Conservation (phyloP, 2,329 filamentous ascomycete genomes). For the Talaromyces verruculosus region DNA sequence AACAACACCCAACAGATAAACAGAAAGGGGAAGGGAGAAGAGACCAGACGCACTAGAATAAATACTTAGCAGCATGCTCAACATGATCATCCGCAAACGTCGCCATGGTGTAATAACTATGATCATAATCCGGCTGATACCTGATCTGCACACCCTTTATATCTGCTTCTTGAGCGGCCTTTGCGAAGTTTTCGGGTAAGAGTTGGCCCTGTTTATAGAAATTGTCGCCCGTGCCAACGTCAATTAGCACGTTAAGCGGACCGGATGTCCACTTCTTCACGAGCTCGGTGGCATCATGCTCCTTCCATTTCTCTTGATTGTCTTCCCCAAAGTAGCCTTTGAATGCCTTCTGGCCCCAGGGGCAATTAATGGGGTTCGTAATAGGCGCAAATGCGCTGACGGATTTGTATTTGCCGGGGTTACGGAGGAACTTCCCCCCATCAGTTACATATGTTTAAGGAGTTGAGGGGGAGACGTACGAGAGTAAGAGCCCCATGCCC, state of each 20-base stretch:
- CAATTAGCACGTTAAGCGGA: slow-evolving; percentile 75
- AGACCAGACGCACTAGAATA: slow-evolving; percentile 54
- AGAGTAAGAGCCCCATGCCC: slow-evolving; percentile 92
- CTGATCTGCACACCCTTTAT: slow-evolving; percentile 69
- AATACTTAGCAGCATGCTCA: slow-evolving; percentile 83
- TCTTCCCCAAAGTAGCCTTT: slow-evolving; percentile 81
- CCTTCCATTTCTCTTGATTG: slow-evolving; percentile 70
- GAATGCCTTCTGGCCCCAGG: slow-evolving; percentile 97
- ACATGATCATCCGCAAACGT: slow-evolving; percentile 88
- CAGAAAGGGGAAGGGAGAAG: not conserved
- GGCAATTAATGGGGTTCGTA: slow-evolving; percentile 77
- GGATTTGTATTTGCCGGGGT: slow-evolving; percentile 84
- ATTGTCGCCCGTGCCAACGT: slow-evolving; percentile 91
- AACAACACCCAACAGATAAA: not conserved
- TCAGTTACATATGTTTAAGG: not conserved
- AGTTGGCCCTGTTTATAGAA: slow-evolving; percentile 95
- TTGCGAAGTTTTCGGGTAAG: slow-evolving; percentile 86
- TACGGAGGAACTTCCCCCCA: slow-evolving; percentile 68
- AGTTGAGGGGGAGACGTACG: slow-evolving; percentile 37
- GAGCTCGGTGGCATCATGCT: slow-evolving; percentile 89
- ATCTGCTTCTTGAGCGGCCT: slow-evolving; percentile 72
- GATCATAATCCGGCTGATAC: slow-evolving; percentile 90
- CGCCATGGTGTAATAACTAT: slow-evolving; percentile 96
- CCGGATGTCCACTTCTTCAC: slow-evolving; percentile 72
- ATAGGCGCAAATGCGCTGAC: slow-evolving; percentile 92